Conservation (phyloP, 192 early-diverging fungal species). For the Irineochytrium annulatum region DNA sequence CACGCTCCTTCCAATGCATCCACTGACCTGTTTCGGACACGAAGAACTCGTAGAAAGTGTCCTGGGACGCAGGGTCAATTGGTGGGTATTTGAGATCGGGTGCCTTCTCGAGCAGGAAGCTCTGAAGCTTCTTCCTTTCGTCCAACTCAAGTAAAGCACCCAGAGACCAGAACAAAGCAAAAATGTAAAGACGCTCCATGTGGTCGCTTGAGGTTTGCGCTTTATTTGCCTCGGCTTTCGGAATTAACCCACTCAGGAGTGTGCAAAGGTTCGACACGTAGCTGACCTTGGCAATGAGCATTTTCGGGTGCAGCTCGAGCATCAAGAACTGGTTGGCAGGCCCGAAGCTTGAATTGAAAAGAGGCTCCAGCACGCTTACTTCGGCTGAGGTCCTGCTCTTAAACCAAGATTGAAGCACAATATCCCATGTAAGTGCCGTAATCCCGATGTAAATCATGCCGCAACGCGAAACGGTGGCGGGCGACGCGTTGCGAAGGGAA, state of each 20-base stretch:
- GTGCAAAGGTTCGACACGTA: constrained; percentile 52
- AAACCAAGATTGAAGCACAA: constrained; percentile 62
- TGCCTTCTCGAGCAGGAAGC: constrained; percentile 45
- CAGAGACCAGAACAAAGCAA: constrained; percentile 55
- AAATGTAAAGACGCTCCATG: constrained; percentile 53
- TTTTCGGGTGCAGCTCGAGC: constrained; percentile 56
- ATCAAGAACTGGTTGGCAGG: constrained; percentile 36
- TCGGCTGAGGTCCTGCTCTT: constrained; percentile 47
- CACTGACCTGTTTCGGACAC: constrained; percentile 56
- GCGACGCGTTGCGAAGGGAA: constrained; percentile 53
- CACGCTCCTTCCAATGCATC: constrained; percentile 57
- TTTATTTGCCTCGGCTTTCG: constrained; percentile 56
- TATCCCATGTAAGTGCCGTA: constrained; percentile 61
- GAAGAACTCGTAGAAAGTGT: constrained; percentile 62
- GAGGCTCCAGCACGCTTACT: constrained; percentile 51
- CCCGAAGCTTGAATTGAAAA: constrained; percentile 51
- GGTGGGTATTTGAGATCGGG: constrained; percentile 55
- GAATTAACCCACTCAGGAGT: constrained; percentile 54
- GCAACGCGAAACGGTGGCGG: constrained; percentile 62
- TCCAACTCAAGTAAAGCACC: constrained; percentile 60
- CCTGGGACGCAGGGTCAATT: constrained; percentile 43
- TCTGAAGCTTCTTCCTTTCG: constrained; percentile 60
- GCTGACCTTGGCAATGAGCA: constrained; percentile 45
- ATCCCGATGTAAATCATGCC: constrained; percentile 70
- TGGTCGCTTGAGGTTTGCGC: constrained; percentile 44